Base-by-base conservation (phyloP, 2,329 filamentous ascomycete species). In the Paradendryphiella salina region DNA sequence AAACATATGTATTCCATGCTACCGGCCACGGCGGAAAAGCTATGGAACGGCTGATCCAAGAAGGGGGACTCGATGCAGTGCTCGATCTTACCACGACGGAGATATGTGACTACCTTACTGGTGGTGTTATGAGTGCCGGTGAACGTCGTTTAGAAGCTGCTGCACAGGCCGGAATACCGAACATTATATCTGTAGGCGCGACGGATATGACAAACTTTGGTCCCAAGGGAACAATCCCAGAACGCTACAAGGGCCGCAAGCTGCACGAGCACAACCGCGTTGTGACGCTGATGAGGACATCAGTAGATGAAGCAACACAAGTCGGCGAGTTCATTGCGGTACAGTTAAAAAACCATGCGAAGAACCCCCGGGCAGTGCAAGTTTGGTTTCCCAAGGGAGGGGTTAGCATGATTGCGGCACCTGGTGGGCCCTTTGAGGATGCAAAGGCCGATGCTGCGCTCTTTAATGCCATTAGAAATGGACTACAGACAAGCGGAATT, bases 61-160 rank as follows among this genome's bases (percentile, higher is more conserved):
- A 85, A 58, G 77, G 76, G 0, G 72, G 75, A n/a, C 73, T 90
- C 1, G 84, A 88, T 60, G 86, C 82, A 0, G 79, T 89, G 0
- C 72, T 89, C 3, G 87, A 90, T 62, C 70, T 89, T n/a, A 89
- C 87, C 0, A 89, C 86, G 0, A 87, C 85, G 0, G 87, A 90
- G 62, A 78, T 69, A 34, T 82, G 81, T 35, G 86, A 89, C 61
- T 73, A 83, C 38, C 56, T 88, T 0, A 80, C 81, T 13, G 86
- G 84, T 0, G 86, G 86, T 0, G 77, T 83, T 3, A 80, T 89
- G 73, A 80, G 78, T 23, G 85, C 85, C 0, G 85, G 83, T 0
- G 72, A 77, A 1, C 62, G 73, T 5, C 76, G 87, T 17, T 75
- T 90, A 1, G 77, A 80, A 17, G 82, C 83, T 0, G 84, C 83